These are phyloP conservation scores for Ilex asprella DNA, from an alignment of 257 asterid species.

Conservation along the genomic window DNA sequence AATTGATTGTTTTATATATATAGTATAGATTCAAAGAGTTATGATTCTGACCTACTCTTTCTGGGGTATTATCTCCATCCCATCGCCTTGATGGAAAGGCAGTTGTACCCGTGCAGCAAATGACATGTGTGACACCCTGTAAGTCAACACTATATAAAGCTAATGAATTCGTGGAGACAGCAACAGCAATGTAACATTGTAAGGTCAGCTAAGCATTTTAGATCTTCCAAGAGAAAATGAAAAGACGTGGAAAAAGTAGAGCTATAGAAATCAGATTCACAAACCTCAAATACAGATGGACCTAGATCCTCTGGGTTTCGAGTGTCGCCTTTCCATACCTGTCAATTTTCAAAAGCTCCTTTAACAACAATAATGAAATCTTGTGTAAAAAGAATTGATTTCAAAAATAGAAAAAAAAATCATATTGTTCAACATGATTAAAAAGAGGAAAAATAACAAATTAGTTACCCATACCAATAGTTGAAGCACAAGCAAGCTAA, in stretches of 20 bases:
- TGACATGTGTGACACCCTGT: constrained; percentile 85
- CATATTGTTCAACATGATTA: constrained; percentile 2
- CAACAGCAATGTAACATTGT: not conserved
- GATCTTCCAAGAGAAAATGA: constrained; percentile 9
- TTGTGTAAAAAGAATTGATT: constrained; percentile 2
- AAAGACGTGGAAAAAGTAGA: not conserved
- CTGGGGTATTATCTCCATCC: constrained; percentile 98
- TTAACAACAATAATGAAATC: constrained; percentile 13
- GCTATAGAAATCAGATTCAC: constrained; percentile 13
- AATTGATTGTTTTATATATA: not conserved
- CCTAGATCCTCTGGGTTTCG: constrained; percentile 61
- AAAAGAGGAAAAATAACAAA: not conserved
- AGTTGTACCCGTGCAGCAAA: constrained; percentile 94
- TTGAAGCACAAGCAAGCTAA: constrained; percentile 3
- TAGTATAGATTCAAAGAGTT: not conserved
- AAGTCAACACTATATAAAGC: constrained; percentile 10
- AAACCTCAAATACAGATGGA: constrained; percentile 81
- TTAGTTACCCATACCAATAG: not conserved
- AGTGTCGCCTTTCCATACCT: constrained; percentile 79
- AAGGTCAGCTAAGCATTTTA: constrained; percentile 11
- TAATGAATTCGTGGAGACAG: constrained; percentile 3
- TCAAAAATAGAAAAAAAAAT: constrained; percentile 4
- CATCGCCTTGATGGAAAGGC: constrained; percentile 95
- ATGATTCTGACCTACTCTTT: constrained; percentile 75
- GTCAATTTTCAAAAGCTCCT: constrained; percentile 28